Conservation (phyloP, 2,329 filamentous ascomycete species). For the Colletotrichum sp. region DNA sequence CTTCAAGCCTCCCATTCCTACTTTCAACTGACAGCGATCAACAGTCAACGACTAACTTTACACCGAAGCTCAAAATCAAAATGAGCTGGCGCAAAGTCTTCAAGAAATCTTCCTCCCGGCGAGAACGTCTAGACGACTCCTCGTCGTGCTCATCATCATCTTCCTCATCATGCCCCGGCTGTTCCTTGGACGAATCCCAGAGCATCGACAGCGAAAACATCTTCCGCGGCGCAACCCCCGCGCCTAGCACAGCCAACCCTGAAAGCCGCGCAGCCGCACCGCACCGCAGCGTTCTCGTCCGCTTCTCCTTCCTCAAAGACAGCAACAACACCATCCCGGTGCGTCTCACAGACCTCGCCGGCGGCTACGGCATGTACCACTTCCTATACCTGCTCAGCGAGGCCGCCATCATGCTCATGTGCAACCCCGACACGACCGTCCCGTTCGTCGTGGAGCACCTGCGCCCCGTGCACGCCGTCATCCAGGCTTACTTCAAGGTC, state of each 20-base stretch:
- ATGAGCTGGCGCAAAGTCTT: neutral
- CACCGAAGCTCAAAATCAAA: neutral
- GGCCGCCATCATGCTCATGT: neutral
- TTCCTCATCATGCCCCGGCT: neutral
- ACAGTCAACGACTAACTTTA: neutral
- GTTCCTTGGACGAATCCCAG: neutral
- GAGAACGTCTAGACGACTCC: neutral
- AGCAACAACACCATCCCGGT: neutral
- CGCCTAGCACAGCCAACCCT: accelerated
- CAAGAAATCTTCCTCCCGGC: neutral
- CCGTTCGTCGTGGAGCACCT: neutral
- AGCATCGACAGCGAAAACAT: neutral
- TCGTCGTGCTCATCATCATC: neutral
- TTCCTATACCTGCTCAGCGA: neutral
- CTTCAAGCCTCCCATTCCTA: no score
- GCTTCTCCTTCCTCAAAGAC: neutral
- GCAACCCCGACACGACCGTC: neutral
- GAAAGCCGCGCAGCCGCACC: neutral
- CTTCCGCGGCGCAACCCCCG: neutral
- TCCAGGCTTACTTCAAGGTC: neutral
- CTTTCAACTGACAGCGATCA: neutral
- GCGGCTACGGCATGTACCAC: neutral
- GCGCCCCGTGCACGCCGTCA: neutral
- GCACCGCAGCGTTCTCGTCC: neutral
- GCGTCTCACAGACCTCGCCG: neutral